Conservation (phyloP, 306 rosid genomes). For the Lotus japonicus region DNA sequence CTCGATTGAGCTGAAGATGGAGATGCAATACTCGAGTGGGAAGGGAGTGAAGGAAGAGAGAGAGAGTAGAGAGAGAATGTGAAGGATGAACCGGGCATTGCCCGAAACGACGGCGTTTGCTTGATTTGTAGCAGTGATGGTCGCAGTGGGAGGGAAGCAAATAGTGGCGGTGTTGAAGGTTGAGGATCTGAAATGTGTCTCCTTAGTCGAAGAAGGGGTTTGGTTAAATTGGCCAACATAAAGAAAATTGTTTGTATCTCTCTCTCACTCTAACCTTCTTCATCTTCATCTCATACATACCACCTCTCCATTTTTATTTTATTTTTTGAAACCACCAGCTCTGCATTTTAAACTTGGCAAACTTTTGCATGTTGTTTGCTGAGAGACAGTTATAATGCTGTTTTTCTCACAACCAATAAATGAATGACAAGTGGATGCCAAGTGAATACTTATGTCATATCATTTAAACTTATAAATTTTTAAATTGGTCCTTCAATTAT, state of each 20-base stretch:
- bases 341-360: too few relatives aligned
- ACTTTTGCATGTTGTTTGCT: too few relatives aligned
- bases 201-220: conserved; percentile 12
- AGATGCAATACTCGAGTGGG: conserved; percentile 28
- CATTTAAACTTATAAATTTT: too few relatives aligned
- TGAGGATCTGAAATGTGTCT: conserved; percentile 14
- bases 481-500: too few relatives aligned
- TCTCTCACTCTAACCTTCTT: too few relatives aligned
- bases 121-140: conserved; percentile 46
- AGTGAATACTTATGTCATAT: too few relatives aligned
- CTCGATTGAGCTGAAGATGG: conserved; percentile 33
- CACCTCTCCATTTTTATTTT: too few relatives aligned
- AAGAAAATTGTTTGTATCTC: not conserved
- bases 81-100: conserved; percentile 33
- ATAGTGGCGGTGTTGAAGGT: not conserved
- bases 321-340: too few relatives aligned
- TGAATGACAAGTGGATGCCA: too few relatives aligned
- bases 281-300: too few relatives aligned
- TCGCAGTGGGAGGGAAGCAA: conserved; percentile 28
- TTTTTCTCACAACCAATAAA: too few relatives aligned
- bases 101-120: conserved; percentile 55
- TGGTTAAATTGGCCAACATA: not conserved
- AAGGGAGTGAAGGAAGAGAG: not conserved
- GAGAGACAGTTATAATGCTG: too few relatives aligned
- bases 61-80: conserved; percentile 48